Conservation (phyloP, 208 protist genomes). For the Trypanosoma cruzi region DNA sequence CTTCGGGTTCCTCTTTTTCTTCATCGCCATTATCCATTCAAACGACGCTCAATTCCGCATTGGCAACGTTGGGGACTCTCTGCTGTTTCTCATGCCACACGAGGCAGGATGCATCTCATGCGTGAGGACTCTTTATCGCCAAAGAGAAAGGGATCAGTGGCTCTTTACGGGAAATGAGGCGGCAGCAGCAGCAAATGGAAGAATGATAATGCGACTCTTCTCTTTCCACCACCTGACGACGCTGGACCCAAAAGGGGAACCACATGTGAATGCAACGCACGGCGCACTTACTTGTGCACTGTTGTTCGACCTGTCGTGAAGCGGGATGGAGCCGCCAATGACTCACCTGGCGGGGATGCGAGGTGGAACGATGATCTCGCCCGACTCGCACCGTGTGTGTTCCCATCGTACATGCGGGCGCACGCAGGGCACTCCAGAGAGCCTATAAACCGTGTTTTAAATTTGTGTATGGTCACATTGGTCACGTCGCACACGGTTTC, state of each 20-base stretch:
- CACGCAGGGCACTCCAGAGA: constrained; percentile 93
- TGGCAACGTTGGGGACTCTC: constrained; percentile 62
- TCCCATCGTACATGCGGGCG: constrained; percentile 97
- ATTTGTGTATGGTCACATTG: too few relatives aligned
- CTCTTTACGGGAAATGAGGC: constrained; percentile 10
- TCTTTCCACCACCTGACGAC: constrained; percentile 93
- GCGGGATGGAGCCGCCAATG: constrained; percentile 8
- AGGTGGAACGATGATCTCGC: constrained; percentile 96
- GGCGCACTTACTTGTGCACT: constrained; percentile 85
- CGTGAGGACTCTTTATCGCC: too few relatives aligned
- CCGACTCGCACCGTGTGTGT: constrained; percentile 96
- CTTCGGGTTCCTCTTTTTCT: neutral
- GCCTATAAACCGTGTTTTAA: constrained; percentile 93
- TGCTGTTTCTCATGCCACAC: constrained; percentile 83
- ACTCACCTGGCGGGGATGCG: constrained; percentile 39
- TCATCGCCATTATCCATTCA: neutral
- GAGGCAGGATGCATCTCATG: constrained; percentile 9
- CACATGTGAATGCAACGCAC: constrained; percentile 92
- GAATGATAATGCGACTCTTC: constrained; percentile 79
- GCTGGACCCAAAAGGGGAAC: constrained; percentile 93
- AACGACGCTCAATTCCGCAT: constrained; percentile 34
- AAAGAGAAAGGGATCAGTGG: too few relatives aligned
- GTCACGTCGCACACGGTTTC: too few relatives aligned
- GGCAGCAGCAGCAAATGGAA: constrained; percentile 35
- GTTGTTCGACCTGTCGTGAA: constrained; percentile 91